These are phyloP conservation scores for Malassezia pachydermatis DNA, from an alignment of 1,284 basidiomycete genomes.

Conservation along the genomic window DNA sequence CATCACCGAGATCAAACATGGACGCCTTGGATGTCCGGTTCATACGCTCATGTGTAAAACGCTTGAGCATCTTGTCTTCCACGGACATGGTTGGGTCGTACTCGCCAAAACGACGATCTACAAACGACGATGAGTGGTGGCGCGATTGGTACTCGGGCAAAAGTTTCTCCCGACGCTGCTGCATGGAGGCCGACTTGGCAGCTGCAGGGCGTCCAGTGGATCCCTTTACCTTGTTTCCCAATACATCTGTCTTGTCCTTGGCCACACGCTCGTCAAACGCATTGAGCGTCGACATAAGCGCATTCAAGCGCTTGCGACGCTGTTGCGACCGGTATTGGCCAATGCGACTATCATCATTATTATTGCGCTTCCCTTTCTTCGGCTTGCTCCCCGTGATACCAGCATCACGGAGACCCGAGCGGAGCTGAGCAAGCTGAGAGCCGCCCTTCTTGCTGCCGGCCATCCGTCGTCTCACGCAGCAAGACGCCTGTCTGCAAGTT, in stretches of 20 bases:
- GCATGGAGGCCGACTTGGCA: constrained; percentile 77
- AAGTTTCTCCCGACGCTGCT: constrained; percentile 62
- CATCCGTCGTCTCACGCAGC: constrained; percentile 18
- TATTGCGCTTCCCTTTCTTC: constrained; percentile 50
- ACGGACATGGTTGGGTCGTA: constrained; percentile 76
- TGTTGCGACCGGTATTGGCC: constrained; percentile 24
- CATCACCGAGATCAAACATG: constrained; percentile 79
- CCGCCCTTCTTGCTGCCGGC: constrained; percentile 32
- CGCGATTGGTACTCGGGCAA: constrained; percentile 70
- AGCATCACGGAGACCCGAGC: constrained; percentile 30
- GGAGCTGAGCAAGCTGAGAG: constrained; percentile 47
- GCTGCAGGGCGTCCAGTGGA: constrained; percentile 69
- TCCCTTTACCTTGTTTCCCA: constrained; percentile 74
- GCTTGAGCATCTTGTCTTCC: constrained; percentile 93
- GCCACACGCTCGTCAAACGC: constrained; percentile 62
- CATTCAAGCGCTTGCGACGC: constrained; percentile 58
- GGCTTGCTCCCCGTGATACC: constrained; percentile 38
- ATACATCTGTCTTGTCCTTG: constrained; percentile 75
- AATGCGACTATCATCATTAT: constrained; percentile 49
- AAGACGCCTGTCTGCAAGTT: neutral
- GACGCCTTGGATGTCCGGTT: constrained; percentile 57
- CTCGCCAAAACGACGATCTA: constrained; percentile 94
- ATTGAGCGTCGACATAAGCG: constrained; percentile 76
- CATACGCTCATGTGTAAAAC: constrained; percentile 71
- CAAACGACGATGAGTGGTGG: constrained; percentile 71